Evolutionary conservation across 108 stramenopile genomes (phyloP).

Genomic region (Nannochloropsis salina): DNA sequence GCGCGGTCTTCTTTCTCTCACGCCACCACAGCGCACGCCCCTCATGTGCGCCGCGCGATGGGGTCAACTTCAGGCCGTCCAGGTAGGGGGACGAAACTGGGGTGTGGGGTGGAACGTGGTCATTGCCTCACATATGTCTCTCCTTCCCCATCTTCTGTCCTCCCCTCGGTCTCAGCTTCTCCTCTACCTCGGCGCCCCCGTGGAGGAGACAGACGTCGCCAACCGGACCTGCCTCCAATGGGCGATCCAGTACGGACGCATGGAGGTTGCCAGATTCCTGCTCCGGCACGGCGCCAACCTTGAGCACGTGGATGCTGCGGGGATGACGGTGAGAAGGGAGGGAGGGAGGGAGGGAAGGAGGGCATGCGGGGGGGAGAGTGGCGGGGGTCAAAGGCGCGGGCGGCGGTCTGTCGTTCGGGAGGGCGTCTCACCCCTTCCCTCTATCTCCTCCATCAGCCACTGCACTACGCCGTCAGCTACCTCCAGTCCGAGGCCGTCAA

Average conservation of each 20-base stretch:
- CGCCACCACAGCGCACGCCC: not conserved
- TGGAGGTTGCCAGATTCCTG: not conserved
- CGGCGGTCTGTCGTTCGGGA: no score
- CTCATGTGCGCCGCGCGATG: conserved; percentile 12
- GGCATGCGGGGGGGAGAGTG: no score
- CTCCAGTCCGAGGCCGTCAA: conserved; percentile 4
- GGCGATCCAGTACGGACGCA: not conserved
- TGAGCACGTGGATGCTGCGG: not conserved
- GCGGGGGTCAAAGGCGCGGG: no score
- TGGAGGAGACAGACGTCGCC: not conserved
- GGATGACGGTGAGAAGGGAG: not conserved
- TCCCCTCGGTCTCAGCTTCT: not conserved
- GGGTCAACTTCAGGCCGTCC: not conserved
- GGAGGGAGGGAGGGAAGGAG: no score
- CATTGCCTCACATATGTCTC: not conserved
- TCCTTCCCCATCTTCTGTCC: not conserved
- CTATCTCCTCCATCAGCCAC: no score
- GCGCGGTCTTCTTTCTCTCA: not conserved
- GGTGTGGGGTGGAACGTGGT: no score
- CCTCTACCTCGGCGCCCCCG: not conserved
- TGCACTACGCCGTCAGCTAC: not conserved
- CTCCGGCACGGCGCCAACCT: not conserved
- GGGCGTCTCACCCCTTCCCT: no score
- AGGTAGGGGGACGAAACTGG: not conserved
- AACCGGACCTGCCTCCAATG: not conserved